Evolutionary conservation across 2,329 filamentous ascomycete genomes (phyloP), one percentile per base, ranked within the genome.

Genomic region (Monilinia vaccinii-corymbosi): DNA sequence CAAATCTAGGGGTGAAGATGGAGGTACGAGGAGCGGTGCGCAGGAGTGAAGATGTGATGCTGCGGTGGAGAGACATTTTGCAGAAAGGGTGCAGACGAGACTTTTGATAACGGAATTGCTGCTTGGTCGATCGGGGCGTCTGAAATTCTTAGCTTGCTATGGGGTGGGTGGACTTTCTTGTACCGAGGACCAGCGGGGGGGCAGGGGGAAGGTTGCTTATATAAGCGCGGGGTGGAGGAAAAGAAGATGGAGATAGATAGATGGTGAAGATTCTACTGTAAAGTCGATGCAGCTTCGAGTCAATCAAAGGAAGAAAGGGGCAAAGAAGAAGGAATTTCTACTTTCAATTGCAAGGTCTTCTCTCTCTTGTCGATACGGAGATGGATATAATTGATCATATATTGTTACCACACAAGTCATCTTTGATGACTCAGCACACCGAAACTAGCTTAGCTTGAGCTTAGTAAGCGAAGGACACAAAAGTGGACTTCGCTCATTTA

Each of bases 1-100:
- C 68, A 42, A 69, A 67, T 50, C 28, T 47, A 10, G 46, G 58
- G 3, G 40, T 14, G 58, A 52, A 61, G 28, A 55, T 55, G 7
- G 51, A 49, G 23, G 42, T 8, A 9, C 55, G 60, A 28, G 55
- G 60, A 14, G 28, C 47, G 42, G 25, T 34, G 36, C 25, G 53
- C 28, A 58, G 46, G 47, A 44, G 42, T 14, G 49, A 34, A 40
- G 42, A 61, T 23, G 53, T 44, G 9, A 55, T 23, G n/a, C 51
- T 55, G 51, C 38, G 38, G 51, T 32, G 18, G 51, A 55, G 51
- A 55, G 51, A 55, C 51, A 55, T 55, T 34, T 55, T 10, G 38
- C 11, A 31, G 18, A 23, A n/a, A 42, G 38, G 25, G 51, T 32
- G 38, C 38, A 44, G 38, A 44, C 25, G 25, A 44, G 51, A 18